Conservation (phyloP, 2,329 filamentous ascomycete genomes). For the Ilyonectria mors-panacis region DNA sequence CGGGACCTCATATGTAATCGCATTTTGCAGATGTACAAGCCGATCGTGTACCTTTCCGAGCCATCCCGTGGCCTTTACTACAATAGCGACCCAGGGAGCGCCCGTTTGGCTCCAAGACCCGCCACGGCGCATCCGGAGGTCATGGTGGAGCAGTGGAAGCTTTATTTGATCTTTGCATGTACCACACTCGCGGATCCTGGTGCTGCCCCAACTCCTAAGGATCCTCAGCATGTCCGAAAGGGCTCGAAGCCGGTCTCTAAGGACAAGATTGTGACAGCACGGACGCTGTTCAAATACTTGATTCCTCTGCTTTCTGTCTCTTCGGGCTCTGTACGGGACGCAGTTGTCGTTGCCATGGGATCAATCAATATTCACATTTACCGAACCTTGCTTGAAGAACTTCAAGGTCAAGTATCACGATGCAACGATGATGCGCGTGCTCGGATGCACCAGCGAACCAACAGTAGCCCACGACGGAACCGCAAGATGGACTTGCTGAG, state of each 20-base stretch:
- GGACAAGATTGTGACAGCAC: conserved; percentile 88
- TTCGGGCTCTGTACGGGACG: conserved; percentile 86
- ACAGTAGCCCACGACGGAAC: conserved; percentile 86
- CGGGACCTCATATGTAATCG: conserved; percentile 94
- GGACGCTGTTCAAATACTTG: conserved; percentile 90
- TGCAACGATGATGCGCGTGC: conserved; percentile 92
- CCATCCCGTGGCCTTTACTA: conserved; percentile 76
- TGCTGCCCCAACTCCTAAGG: conserved; percentile 64
- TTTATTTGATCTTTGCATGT: conserved; percentile 97
- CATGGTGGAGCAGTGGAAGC: conserved; percentile 96
- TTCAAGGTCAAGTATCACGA: conserved; percentile 87
- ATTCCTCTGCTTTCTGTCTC: conserved; percentile 88
- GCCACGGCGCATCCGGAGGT: conserved; percentile 85
- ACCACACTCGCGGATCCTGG: conserved; percentile 92
- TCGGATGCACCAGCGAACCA: conserved; percentile 87
- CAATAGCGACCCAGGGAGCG: conserved; percentile 71
- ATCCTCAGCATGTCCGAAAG: conserved; percentile 84
- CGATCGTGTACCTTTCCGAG: conserved; percentile 85
- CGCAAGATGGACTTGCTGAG: conserved; percentile 88
- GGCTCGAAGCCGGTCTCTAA: conserved; percentile 78
- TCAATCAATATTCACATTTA: conserved; percentile 97
- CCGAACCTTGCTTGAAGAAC: conserved; percentile 87
- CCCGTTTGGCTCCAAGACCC: conserved; percentile 65
- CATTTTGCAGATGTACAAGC: conserved; percentile 92
- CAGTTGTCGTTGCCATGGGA: conserved; percentile 91